Evolutionary conservation across 1,284 basidiomycete genomes (phyloP), one percentile per base, ranked within the genome.

Genomic region (Hymenochaete sp.): DNA sequence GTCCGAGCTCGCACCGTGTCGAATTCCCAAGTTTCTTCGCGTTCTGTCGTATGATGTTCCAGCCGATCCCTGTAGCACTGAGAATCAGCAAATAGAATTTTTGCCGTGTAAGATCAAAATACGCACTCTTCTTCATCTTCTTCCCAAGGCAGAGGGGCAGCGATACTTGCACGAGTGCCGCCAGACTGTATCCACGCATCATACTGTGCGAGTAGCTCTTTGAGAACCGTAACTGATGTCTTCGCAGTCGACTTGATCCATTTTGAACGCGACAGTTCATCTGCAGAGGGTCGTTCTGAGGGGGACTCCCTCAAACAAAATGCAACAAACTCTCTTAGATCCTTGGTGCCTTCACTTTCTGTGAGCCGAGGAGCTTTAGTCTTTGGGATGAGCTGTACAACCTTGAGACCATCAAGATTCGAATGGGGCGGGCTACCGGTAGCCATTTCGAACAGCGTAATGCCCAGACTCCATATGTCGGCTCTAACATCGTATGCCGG

Each of bases 381-480:
- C 55, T 83, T 82, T 8, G 93, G 86, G 48, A 98, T 97, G 52
- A 97, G 72, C 57, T 93, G 84, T 62, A 98, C 82, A 32, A 91
- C 91, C 58, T 91, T 80, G 69, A 90, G 83, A 56, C 88, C 84
- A 55, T 79, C 61, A 50, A 86, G 71, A 57, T 93, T 84, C 10
- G 87, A 78, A 59, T 93, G 79, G 3, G 93, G 93, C 10, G 92
- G 93, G 53, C 80, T 82, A n/a, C 93, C 93, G 57, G 88, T 95
- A 44, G 83, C 79, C 82, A 97, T 93, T 63, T 98, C 93, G 57
- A 89, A 96, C 13, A 93, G 77, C 61, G 93, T 87, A 57, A 98
- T 93, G 4, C 93, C 93, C 47, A 98, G 65, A 56, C 89, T 93
- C 93, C 93, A 98, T 41, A 98, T 91, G 58, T 98, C 95, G 3